phyloP scores from a whole-genome alignment of 805 yeast genomes.

The Saturnispora halmiae region DNA sequence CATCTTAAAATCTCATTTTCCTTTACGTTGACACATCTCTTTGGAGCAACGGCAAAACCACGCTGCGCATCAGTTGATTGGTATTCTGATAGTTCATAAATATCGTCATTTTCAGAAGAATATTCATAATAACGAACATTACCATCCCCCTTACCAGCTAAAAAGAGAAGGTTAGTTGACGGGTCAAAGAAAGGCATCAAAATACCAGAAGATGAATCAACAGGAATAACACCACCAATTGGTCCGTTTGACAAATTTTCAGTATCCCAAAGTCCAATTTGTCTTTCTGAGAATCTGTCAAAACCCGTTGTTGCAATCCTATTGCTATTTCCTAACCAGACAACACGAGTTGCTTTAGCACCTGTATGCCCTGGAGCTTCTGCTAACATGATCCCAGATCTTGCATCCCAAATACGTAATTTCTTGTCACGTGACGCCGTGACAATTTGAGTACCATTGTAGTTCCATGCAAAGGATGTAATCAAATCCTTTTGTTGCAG shows the following conservation, averaged over 20 bases:
- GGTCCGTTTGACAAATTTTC: slow-evolving; percentile 68
- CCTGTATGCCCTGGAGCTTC: slow-evolving; percentile 91
- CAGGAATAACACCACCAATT: slow-evolving; percentile 75
- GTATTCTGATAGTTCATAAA: slow-evolving; percentile 80
- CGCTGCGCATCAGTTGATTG: slow-evolving; percentile 89
- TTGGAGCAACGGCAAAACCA: slow-evolving; percentile 88
- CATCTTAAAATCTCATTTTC: slow-evolving; percentile 79
- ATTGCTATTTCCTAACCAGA: slow-evolving; percentile 83
- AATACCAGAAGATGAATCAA: slow-evolving; percentile 90
- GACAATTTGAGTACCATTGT: slow-evolving; percentile 78
- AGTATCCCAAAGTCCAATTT: slow-evolving; percentile 89
- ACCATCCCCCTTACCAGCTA: slow-evolving; percentile 98
- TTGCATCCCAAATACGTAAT: slow-evolving; percentile 85
- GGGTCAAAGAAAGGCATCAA: slow-evolving; percentile 87
- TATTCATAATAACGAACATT: slow-evolving; percentile 90
- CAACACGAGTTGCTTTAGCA: slow-evolving; percentile 80
- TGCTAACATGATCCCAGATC: slow-evolving; percentile 60
- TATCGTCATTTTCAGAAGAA: slow-evolving; percentile 55
- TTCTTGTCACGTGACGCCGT: slow-evolving; percentile 88
- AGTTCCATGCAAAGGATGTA: slow-evolving; percentile 86
- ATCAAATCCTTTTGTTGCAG: slow-evolving; percentile 84
- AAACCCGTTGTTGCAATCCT: slow-evolving; percentile 91
- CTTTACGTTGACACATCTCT: slow-evolving; percentile 63
- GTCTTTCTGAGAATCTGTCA: slow-evolving; percentile 87
- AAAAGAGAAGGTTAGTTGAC: slow-evolving; percentile 65